Evolutionary conservation across 2,329 filamentous ascomycete species (phyloP).

Genomic region (Hymenoscyphus infarciens): DNA sequence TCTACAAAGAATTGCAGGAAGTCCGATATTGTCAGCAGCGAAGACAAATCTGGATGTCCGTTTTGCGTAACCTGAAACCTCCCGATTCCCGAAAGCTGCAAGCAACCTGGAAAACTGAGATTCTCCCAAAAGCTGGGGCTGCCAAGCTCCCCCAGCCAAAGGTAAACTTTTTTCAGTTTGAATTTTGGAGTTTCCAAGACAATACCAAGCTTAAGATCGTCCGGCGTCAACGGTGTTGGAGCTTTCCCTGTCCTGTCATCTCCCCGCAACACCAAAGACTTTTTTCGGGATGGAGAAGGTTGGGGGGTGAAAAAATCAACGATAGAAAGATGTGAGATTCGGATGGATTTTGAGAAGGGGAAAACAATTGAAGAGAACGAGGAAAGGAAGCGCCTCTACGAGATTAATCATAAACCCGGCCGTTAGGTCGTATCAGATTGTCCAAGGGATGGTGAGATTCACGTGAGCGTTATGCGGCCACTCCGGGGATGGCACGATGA

Average conservation of each 20-base stretch:
- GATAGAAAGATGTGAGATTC: background rate
- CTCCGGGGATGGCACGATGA: no score
- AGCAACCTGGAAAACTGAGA: background rate
- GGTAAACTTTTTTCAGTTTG: background rate
- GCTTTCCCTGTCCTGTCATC: background rate
- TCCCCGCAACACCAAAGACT: constrained; percentile 1
- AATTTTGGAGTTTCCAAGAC: constrained; percentile 4
- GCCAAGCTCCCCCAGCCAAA: background rate
- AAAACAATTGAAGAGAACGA: background rate
- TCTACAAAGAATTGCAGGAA: background rate
- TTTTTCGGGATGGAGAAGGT: background rate
- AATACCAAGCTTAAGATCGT: background rate
- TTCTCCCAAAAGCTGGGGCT: background rate
- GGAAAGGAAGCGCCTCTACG: background rate
- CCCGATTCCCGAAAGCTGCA: background rate
- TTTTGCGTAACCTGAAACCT: background rate
- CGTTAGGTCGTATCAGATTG: background rate
- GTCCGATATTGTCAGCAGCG: background rate
- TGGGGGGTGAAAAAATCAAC: background rate
- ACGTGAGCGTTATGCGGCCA: background rate
- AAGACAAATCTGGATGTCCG: background rate
- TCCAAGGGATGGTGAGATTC: background rate
- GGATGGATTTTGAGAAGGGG: background rate
- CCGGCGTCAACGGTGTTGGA: background rate
- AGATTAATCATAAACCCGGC: background rate